Conservation (phyloP, 345 rosid species). For the Citrus sinensis region DVS_A1.0 CM039162.1:20437001-20437500, state of each 20-base stretch:
- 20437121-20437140: conserved; percentile 28
- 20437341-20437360: conserved; percentile 46
- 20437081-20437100: conserved; percentile 68
- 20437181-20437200: conserved; percentile 35
- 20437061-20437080: conserved; percentile 90
- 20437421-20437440: conserved; percentile 3
- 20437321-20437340: conserved; percentile 49
- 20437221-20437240: conserved; percentile 69
- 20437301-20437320: conserved; percentile 75
- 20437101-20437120: conserved; percentile 52
- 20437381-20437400: conserved; percentile 78
- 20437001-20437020: conserved; percentile 73
- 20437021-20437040: conserved; percentile 88
- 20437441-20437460: neutral
- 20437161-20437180: conserved; percentile 32
- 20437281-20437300: conserved; percentile 86
- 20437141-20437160: conserved; percentile 30
- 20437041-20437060: conserved; percentile 75
- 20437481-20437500: conserved; percentile 1
- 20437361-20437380: conserved; percentile 84
- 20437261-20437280: conserved; percentile 94
- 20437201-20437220: conserved; percentile 80
- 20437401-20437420: conserved; percentile 95
- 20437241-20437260: conserved; percentile 77
- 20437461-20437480: neutral